Evolutionary conservation across 805 yeast genomes (phyloP), one percentile per base, ranked within the genome.

Genomic region (Sugiyamaella chiloensis): DNA sequence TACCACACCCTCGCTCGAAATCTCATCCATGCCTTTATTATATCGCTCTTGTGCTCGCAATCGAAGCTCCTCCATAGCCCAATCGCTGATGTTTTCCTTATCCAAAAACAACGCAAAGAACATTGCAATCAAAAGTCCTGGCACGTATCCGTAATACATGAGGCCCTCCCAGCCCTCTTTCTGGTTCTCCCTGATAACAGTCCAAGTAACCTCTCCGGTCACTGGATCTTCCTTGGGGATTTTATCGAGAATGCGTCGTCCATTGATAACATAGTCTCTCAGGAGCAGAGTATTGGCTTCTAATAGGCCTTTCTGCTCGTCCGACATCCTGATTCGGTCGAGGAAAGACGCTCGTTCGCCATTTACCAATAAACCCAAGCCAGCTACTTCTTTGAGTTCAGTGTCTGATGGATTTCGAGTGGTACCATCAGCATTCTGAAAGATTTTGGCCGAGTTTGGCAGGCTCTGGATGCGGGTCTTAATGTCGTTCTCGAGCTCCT

Each of bases 91-190:
- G 53, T 72, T 73, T 48, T 74, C 76, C 50, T 75, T 76, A 44
- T 73, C 68, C 53, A 77, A 71, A 67, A 78, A 80, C 40, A 76
- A 57, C 50, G 75, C 66, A 16, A 75, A 66, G 31, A 73, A 79
- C 46, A 80, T 71, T 40, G 85, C 67, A 54, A 80, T 70, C 42
- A 79, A 69, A 61, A 84, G 71, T 21, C 81, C 80, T 16, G 96
- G 96, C 50, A 87, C 76, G 55, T 83, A 84, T 47, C 82, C 70
- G 65, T 76, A 83, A 69, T 82, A 86, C 59, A 82, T 80, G 47
- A 85, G 73, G 54, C 73, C 72, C 63, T 87, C 95, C 95, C 95
- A 87, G 42, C 95, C 95, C 69, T 87, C 95, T 61, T 80, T 81
- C 59, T 77, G 80, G 46, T 82, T 78, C 62, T 80, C 88, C 53